phyloP scores from a whole-genome alignment of 2,329 filamentous ascomycete genomes.

The Nigrospora osmanthi region DNA sequence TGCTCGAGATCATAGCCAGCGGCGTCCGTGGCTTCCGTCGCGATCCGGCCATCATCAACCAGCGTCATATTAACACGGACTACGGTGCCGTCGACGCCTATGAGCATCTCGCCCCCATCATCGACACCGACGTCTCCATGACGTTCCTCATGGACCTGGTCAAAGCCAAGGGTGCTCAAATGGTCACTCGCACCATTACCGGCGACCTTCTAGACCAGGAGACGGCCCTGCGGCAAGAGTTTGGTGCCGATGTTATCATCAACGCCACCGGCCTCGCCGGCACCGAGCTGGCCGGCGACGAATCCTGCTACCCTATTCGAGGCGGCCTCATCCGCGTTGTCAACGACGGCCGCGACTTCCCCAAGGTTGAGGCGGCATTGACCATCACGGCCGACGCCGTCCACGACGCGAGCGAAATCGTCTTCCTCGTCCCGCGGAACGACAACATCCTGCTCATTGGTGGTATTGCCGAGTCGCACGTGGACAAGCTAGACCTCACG shows the following conservation, averaged over 20 bases:
- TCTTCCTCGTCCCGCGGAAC: constrained; percentile 35
- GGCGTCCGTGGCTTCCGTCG: constrained; percentile 25
- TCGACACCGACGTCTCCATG: constrained; percentile 37
- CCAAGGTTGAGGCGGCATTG: constrained; percentile 29
- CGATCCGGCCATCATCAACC: constrained; percentile 23
- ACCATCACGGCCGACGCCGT: constrained; percentile 29
- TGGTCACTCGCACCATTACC: constrained; percentile 27
- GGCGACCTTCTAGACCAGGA: constrained; percentile 27
- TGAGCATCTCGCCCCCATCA: constrained; percentile 32
- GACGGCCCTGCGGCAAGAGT: constrained; percentile 20
- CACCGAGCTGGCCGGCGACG: constrained; percentile 25
- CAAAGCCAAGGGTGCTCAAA: constrained; percentile 27
- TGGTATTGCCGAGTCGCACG: constrained; percentile 25
- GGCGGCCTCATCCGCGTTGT: constrained; percentile 34
- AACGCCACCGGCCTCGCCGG: constrained; percentile 32
- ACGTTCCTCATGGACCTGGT: constrained; percentile 30
- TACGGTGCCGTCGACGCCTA: constrained; percentile 31
- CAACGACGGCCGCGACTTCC: constrained; percentile 33
- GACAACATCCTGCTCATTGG: constrained; percentile 34
- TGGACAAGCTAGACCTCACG: constrained; percentile 26
- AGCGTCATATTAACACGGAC: constrained; percentile 20
- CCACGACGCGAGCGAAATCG: constrained; percentile 26
- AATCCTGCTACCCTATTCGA: constrained; percentile 30
- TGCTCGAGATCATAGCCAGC: constrained; percentile 28
- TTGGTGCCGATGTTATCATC: constrained; percentile 31